Evolutionary conservation across 495 filamentous ascomycete species (phyloP).

Genomic region (Penicillium canescens): DNA sequence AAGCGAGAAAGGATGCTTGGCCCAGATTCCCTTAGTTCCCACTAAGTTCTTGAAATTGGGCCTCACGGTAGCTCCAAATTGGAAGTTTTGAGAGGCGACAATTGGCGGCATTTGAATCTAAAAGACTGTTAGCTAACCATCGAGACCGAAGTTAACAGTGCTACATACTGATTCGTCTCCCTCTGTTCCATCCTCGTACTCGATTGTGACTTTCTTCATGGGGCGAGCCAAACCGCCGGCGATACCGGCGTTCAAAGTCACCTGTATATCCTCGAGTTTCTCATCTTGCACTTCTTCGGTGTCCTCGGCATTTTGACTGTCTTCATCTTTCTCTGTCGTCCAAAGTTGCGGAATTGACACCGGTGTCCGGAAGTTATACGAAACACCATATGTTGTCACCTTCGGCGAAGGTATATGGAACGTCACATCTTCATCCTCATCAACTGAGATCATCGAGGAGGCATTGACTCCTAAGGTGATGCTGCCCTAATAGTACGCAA

Average conservation of each 20-base stretch:
- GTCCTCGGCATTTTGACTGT: not conserved
- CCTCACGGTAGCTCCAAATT: conserved; percentile 32
- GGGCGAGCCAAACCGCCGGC: conserved; percentile 27
- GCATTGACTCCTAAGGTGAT: conserved; percentile 46
- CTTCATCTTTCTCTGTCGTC: conserved; percentile 17
- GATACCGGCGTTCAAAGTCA: conserved; percentile 36
- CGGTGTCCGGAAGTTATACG: conserved; percentile 38
- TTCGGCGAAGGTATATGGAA: conserved; percentile 29
- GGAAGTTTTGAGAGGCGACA: conserved; percentile 27
- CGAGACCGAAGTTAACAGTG: not conserved
- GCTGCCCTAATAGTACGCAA: conserved; percentile 24
- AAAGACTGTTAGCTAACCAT: conserved; percentile 7
- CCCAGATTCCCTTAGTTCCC: conserved; percentile 29
- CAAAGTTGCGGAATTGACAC: conserved; percentile 28
- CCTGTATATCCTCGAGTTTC: conserved; percentile 15
- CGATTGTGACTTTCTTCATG: conserved; percentile 18
- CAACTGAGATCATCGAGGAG: conserved; percentile 31
- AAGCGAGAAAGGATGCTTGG: conserved; percentile 29
- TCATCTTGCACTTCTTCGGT: conserved; percentile 12
- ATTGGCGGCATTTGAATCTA: conserved; percentile 34
- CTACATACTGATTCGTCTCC: conserved; percentile 24
- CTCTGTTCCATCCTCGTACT: conserved; percentile 27
- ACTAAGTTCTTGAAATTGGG: conserved; percentile 29
- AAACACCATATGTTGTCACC: conserved; percentile 25
- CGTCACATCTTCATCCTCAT: conserved; percentile 32